Percentiles rank a stretch among this genome's conserved stretches.
Evolutionary conservation across 2,329 filamentous ascomycete species (phyloP).

Genomic region (Knufia petricola): DNA sequence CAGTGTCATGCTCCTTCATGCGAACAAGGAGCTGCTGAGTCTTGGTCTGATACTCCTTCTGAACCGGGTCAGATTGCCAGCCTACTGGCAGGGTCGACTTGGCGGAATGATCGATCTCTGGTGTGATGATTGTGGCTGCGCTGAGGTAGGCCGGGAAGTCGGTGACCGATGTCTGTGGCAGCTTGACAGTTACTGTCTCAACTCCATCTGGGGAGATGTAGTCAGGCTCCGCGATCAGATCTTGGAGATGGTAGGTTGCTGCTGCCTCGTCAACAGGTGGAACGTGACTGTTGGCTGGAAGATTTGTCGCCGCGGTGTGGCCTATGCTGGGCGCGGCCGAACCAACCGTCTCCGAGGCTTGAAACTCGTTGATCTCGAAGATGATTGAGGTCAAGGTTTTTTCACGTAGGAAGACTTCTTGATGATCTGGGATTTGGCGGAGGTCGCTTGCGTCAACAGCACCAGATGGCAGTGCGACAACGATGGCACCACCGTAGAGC

Average conservation of each 20-base stretch:
- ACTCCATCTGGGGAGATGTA: slow-evolving; percentile 9
- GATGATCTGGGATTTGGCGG: slow-evolving; percentile 48
- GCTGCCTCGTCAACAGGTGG: slow-evolving; percentile 13
- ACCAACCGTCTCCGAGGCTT: neutral
- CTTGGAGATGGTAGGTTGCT: slow-evolving; percentile 39
- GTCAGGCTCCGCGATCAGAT: slow-evolving; percentile 33
- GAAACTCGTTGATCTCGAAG: slow-evolving; percentile 76
- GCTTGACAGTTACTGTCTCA: slow-evolving; percentile 1
- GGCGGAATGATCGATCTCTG: slow-evolving; percentile 10
- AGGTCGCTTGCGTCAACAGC: slow-evolving; percentile 22
- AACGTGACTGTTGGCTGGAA: slow-evolving; percentile 18
- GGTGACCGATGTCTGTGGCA: slow-evolving; percentile 9
- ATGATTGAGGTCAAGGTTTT: slow-evolving; percentile 79
- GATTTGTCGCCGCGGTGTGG: slow-evolving; percentile 9
- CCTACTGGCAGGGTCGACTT: slow-evolving; percentile 6
- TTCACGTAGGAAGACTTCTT: slow-evolving; percentile 83
- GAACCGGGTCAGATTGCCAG: slow-evolving; percentile 21
- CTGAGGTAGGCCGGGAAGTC: slow-evolving; percentile 17
- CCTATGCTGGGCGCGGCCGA: neutral
- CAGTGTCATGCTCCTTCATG: slow-evolving; percentile 63
- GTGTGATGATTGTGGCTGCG: slow-evolving; percentile 15
- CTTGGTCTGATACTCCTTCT: slow-evolving; percentile 42
- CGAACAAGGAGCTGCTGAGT: slow-evolving; percentile 70
- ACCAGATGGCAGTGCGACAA: slow-evolving; percentile 17
- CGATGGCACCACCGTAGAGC: slow-evolving; percentile 23